These are phyloP conservation scores for Ceratobasidium sp. DNA, from an alignment of 1,284 basidiomycete genomes.

Conservation along the genomic window DNA sequence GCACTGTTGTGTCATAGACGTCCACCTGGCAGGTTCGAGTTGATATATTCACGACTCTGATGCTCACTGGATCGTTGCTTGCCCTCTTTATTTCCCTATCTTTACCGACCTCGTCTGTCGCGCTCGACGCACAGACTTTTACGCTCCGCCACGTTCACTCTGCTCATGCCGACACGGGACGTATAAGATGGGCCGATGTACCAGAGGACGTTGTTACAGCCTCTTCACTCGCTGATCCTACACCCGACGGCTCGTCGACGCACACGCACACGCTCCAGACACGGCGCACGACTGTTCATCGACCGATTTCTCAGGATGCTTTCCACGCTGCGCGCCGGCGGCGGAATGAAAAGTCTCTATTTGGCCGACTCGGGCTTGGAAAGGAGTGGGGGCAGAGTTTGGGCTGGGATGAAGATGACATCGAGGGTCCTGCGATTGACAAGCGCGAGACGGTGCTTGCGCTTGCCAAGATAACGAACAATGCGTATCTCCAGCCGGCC, in stretches of 20 bases:
- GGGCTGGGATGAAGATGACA: constrained; percentile 48
- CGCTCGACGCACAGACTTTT: constrained; percentile 28
- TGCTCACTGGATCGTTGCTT: constrained; percentile 17
- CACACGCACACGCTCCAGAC: constrained; percentile 50
- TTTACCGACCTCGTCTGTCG: constrained; percentile 16
- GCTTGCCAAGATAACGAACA: constrained; percentile 89
- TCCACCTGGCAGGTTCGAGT: not conserved
- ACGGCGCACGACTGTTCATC: constrained; percentile 67
- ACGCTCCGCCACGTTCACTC: constrained; percentile 39
- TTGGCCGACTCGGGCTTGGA: constrained; percentile 20
- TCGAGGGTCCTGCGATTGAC: constrained; percentile 76
- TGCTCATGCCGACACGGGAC: constrained; percentile 27
- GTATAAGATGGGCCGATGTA: constrained; percentile 32
- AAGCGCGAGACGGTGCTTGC: constrained; percentile 85
- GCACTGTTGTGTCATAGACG: constrained; percentile 22
- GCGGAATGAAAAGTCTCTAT: constrained; percentile 50
- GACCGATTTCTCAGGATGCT: constrained; percentile 65
- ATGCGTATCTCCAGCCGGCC: constrained; percentile 82
- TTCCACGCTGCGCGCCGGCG: constrained; percentile 62
- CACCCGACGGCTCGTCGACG: constrained; percentile 25
- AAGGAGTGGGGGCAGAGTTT: constrained; percentile 34
- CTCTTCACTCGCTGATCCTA: constrained; percentile 6
- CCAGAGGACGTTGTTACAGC: constrained; percentile 16
- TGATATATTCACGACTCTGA: constrained; percentile 7
- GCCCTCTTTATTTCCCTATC: constrained; percentile 32